Evolutionary conservation across 192 early-diverging fungal genomes (phyloP), one percentile per base, ranked within the genome.

Genomic region (Backusella macrospora): DNA sequence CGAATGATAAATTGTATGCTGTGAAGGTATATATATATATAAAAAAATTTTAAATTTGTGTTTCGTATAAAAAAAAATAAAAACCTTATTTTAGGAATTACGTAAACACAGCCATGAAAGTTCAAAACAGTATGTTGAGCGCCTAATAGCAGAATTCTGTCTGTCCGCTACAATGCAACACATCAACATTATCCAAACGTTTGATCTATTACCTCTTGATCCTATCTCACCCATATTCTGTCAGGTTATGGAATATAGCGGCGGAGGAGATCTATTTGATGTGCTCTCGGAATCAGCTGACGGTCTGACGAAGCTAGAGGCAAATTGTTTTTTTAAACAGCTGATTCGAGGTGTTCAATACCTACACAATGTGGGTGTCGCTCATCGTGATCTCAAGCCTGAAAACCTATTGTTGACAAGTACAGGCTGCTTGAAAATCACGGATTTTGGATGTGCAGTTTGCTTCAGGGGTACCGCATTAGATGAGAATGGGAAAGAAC

Each of bases 371-470:
- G 90, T 94, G 83, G 97, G 97, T 72, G 96, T 99, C 12, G 94
- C 95, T 70, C 97, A 99, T 81, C 89, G 90, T 68, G 89, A 93
- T 74, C 82, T 91, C 73, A 91, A 90, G 76, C 87, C 91, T 26
- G 89, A 98, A 81, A 99, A 99, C 84, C 73, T 98, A 46, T 84
- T 99, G 23, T 81, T 99, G 71, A 93, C 96, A 77, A 81, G 79
- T 0, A 78, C 85, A 23, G 90, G 91, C 72, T 89, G 88, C 46
- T 74, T 99, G 72, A 99, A 99, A 81, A 95, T 99, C 78, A 95
- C 96, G 1, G 97, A 99, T 85, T 99, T 99, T 89, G 97, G 97
- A 40, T 94, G 96, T 21, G 92, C 93, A 5, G 93, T 95, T 71
- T 96, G 97, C 13, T 99, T 99, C 86, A 80, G 90, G 59, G 82